A percentile compares a stretch with the other conserved stretches of the same genome.
These are phyloP conservation scores for Rhynchosporium agropyri DNA, from an alignment of 2,329 filamentous ascomycete genomes.

Conservation along the genomic window DNA sequence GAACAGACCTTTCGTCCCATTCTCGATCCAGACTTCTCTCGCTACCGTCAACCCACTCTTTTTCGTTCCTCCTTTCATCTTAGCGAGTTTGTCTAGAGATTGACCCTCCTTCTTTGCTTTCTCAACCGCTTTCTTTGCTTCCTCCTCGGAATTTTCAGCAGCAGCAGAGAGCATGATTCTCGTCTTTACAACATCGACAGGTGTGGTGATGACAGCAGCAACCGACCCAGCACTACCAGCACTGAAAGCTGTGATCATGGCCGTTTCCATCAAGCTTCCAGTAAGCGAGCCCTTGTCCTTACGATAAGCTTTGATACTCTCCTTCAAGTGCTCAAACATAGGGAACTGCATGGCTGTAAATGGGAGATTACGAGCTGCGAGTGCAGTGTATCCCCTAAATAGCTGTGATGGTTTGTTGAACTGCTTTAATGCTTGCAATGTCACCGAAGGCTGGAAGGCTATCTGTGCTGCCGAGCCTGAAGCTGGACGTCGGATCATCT, in stretches of 20 bases:
- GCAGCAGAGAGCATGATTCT: slow-evolving; percentile 76
- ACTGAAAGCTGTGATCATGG: slow-evolving; percentile 69
- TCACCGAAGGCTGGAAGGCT: slow-evolving; percentile 54
- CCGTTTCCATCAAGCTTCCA: slow-evolving; percentile 62
- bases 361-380: slow-evolving; percentile 81
- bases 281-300: slow-evolving; percentile 39
- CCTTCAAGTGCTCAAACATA: slow-evolving; percentile 74
- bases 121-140: slow-evolving; percentile 35
- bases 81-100: slow-evolving; percentile 31
- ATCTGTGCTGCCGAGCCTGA: slow-evolving; percentile 42
- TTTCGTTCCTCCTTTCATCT: slow-evolving; percentile 41
- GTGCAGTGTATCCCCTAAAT: slow-evolving; percentile 74
- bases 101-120: slow-evolving; percentile 37
- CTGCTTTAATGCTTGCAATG: slow-evolving; percentile 55
- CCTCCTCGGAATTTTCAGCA: slow-evolving; percentile 38
- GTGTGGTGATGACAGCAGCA: slow-evolving; percentile 81
- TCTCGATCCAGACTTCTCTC: slow-evolving; percentile 63
- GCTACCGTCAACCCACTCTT: slow-evolving; percentile 61
- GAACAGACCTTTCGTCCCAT: slow-evolving; percentile 75
- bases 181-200: slow-evolving; percentile 88
- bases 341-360: slow-evolving; percentile 90
- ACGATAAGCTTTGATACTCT: slow-evolving; percentile 51
- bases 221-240: slow-evolving; percentile 75
- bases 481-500: slow-evolving; percentile 63
- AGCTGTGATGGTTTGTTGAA: slow-evolving; percentile 61